Evolutionary conservation across 108 stramenopile species (phyloP).

Genomic region (Fistulifera solaris): DNA sequence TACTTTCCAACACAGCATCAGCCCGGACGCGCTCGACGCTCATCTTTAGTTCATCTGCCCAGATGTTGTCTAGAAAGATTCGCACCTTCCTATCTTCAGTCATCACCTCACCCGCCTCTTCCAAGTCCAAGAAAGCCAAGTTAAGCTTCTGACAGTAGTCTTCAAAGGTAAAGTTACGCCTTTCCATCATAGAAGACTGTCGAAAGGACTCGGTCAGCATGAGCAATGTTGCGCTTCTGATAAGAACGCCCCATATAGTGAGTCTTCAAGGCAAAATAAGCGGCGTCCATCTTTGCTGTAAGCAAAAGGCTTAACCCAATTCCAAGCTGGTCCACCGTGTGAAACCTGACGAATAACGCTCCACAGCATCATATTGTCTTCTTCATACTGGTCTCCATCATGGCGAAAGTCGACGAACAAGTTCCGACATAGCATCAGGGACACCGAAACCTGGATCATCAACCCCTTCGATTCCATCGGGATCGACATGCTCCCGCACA

Average conservation of each 20-base stretch:
- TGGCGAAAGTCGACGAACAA: conserved; percentile 16
- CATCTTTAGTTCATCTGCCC: background rate
- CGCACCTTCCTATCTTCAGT: conserved; percentile 13
- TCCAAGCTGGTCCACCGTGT: conserved; percentile 12
- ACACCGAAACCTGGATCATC: conserved; percentile 5
- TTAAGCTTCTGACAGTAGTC: conserved; percentile 1
- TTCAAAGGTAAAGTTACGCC: conserved; percentile 22
- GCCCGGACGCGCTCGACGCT: background rate
- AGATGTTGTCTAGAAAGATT: conserved; percentile 8
- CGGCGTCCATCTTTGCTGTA: conserved; percentile 14
- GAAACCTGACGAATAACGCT: conserved; percentile 7
- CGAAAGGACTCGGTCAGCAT: conserved; percentile 4
- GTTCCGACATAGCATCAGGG: conserved; percentile 8
- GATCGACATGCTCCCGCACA: background rate
- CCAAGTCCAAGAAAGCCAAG: conserved; percentile 12
- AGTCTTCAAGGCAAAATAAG: conserved; percentile 15
- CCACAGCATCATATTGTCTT: conserved; percentile 16
- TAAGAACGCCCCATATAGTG: conserved; percentile 12
- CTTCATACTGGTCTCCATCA: conserved; percentile 2
- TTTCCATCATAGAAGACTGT: conserved; percentile 10
- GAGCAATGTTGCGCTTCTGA: background rate
- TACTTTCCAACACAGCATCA: background rate
- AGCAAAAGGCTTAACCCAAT: conserved; percentile 6
- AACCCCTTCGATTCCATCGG: background rate
- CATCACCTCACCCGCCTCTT: conserved; percentile 9